Base-by-base conservation (phyloP, 306 rosid species). In the Prunus mume region DNA sequence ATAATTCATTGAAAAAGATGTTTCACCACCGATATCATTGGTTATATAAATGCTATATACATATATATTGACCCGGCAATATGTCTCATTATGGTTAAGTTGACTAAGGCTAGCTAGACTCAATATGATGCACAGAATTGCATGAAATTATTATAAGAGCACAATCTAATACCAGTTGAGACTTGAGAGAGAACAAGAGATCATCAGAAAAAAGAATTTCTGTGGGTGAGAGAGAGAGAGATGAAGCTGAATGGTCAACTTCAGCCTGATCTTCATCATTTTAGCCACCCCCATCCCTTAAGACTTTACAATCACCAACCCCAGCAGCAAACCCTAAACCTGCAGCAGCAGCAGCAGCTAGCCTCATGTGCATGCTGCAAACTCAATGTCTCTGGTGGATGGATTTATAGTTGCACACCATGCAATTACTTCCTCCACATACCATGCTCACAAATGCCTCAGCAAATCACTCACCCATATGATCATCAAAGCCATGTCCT, bases 401-500 rank as follows among this genome's bases (percentile, higher is more conserved):
- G 24, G 54, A 61, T 73, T 3, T 73, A 58, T 68, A 56, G 24
- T 45, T 73, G 76, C 76, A 43, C 11, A 9, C 22, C 68, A 22
- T 58, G 76, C 76, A 43, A 15, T 19, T 72, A 7, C 68, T 73
- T 58, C 43, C 76, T 73, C 41, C 76, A 41, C 68, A 27, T 60
- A 4, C 41, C 76, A 19, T 73, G 76, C 47, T 60, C 68, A 25
- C 56, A 24, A 56, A 43, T 73, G 76, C 76, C 76, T 7, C 43
- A 56, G 32, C 38, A 73, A 41, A 73, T 73, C 55, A 73, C 76
- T 18, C 76, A 73, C 18, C 76, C 68, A 2, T 73, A 1, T 18
- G 76, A 58, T 46, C 41, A 24, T 19, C 32, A 58, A 41, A 24
- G 12, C 41, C 68, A 58, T 27, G 68, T 58, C 68, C 76, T 73